phyloP scores from a whole-genome alignment of 75 land plant genomes.

The Pinus tabuliformis region DNA sequence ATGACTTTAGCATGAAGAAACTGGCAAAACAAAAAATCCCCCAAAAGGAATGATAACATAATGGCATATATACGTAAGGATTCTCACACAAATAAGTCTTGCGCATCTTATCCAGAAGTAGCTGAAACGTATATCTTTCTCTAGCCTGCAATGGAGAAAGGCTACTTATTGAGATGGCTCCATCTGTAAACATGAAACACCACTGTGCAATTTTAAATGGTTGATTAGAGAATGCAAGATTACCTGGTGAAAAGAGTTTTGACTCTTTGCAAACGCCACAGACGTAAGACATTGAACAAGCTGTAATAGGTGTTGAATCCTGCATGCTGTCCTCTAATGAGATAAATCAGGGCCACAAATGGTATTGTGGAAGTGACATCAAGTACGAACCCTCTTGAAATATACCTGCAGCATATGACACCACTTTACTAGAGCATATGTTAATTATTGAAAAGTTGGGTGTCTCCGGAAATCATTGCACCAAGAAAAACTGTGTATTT shows the following conservation, averaged over 20 bases:
- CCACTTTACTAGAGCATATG: background rate
- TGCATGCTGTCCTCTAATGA: constrained; percentile 38
- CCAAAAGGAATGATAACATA: too few relatives aligned
- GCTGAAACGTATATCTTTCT: constrained; percentile 49
- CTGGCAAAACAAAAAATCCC: too few relatives aligned
- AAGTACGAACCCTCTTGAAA: constrained; percentile 25
- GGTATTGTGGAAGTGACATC: constrained; percentile 31
- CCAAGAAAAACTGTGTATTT: too few relatives aligned
- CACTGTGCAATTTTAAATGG: background rate
- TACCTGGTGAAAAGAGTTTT: constrained; percentile 75
- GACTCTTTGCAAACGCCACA: constrained; percentile 68
- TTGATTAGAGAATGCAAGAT: too few relatives aligned
- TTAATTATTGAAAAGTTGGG: too few relatives aligned
- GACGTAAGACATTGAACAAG: constrained; percentile 54
- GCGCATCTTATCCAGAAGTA: constrained; percentile 56
- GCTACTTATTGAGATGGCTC: background rate
- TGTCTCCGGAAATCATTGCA: too few relatives aligned
- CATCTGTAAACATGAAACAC: background rate
- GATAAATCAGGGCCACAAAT: constrained; percentile 26
- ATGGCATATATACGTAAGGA: background rate
- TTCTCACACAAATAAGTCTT: constrained; percentile 34
- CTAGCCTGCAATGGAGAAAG: constrained; percentile 27
- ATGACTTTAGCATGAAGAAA: too few relatives aligned
- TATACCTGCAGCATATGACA: constrained; percentile 30
- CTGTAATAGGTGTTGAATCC: constrained; percentile 38